Conservation (phyloP, 306 rosid species). For the Biancaea sappan region DNA sequence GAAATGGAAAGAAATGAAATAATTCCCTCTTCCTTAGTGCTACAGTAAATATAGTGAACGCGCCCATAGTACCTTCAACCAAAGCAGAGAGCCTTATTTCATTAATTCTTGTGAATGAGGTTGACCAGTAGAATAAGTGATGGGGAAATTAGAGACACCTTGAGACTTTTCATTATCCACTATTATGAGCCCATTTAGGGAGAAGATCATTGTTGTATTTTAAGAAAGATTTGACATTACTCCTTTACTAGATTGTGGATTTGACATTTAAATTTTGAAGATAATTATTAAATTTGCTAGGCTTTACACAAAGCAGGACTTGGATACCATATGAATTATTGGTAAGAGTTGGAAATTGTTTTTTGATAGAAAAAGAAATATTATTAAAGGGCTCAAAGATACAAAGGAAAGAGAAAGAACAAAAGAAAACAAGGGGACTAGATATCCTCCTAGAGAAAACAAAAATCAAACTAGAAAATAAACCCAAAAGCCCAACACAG, state of each 20-base stretch:
- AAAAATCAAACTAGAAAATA: too few relatives aligned
- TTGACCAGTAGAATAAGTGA: background rate
- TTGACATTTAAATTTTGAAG: background rate
- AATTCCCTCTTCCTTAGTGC: too few relatives aligned
- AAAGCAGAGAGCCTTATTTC: background rate
- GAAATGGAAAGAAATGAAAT: too few relatives aligned
- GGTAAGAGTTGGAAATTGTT: background rate
- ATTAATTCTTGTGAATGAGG: background rate
- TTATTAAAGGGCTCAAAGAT: too few relatives aligned
- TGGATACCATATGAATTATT: background rate
- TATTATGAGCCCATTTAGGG: background rate
- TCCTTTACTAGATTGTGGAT: background rate
- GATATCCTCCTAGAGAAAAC: too few relatives aligned
- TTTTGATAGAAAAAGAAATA: too few relatives aligned
- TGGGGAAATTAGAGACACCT: slow-evolving; percentile 8
- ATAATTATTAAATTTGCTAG: slow-evolving; percentile 4
- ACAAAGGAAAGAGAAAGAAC: too few relatives aligned
- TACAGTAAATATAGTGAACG: too few relatives aligned
- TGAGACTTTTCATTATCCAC: slow-evolving; percentile 17
- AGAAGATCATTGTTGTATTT: background rate
- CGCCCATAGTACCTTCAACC: background rate
- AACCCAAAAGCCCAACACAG: too few relatives aligned
- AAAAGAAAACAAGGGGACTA: too few relatives aligned
- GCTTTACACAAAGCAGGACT: background rate
- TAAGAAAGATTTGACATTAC: slow-evolving; percentile 4